Percentiles rank a stretch among this genome's conserved stretches.
phyloP scores from a whole-genome alignment of 352 stramenopile species.

The Globisporangium rhizosaccharum region DNA sequence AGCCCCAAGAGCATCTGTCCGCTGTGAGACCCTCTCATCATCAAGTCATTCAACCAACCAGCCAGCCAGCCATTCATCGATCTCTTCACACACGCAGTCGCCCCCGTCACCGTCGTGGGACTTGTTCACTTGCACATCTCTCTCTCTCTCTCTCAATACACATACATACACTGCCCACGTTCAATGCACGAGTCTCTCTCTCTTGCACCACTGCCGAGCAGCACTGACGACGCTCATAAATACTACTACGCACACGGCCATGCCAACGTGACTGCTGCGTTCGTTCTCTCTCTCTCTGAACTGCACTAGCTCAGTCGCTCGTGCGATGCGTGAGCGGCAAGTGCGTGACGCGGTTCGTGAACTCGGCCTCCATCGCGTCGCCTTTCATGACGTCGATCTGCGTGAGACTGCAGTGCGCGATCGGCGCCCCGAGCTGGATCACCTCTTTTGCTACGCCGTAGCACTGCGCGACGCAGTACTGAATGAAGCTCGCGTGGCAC shows the following conservation, averaged over 20 bases:
- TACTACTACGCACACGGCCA: neutral
- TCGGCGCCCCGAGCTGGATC: constrained; percentile 68
- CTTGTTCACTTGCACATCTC: too few species aligned
- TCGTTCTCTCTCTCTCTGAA: too few species aligned
- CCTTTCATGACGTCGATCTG: constrained; percentile 50
- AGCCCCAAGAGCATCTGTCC: constrained; percentile 9
- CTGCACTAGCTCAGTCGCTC: constrained; percentile 39
- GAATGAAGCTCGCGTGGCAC: constrained; percentile 74
- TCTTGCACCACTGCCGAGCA: too few species aligned
- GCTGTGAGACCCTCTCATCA: neutral
- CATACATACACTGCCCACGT: too few species aligned
- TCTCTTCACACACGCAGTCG: neutral
- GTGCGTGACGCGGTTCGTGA: constrained; percentile 61
- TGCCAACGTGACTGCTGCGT: too few species aligned
- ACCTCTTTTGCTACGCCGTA: constrained; percentile 68
- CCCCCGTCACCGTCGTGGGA: too few species aligned
- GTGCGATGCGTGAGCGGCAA: constrained; percentile 68
- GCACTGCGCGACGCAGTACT: constrained; percentile 64
- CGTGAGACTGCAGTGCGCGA: constrained; percentile 70
- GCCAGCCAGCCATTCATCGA: neutral
- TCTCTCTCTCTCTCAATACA: too few species aligned
- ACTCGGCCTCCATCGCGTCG: constrained; percentile 46
- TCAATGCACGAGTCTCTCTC: too few species aligned
- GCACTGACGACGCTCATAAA: neutral
- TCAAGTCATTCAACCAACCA: neutral